phyloP scores from a whole-genome alignment of 1,139 yeast genomes.

The Blastobotrys proliferans region DNA sequence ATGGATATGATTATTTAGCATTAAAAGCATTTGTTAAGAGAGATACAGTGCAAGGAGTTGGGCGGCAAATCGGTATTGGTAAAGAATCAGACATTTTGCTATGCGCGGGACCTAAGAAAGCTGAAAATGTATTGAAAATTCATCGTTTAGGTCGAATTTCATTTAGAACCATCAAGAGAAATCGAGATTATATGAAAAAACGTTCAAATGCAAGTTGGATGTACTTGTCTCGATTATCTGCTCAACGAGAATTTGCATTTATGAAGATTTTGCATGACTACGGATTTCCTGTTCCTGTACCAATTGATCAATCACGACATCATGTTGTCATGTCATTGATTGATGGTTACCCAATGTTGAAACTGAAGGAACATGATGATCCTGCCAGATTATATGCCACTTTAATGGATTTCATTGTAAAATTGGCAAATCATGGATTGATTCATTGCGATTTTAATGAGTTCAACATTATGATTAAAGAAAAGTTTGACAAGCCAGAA shows the following conservation, averaged over 20 bases:
- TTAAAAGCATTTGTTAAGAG: constrained; percentile 72
- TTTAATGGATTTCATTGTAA: constrained; percentile 80
- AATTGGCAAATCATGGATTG: constrained; percentile 79
- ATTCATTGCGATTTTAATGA: constrained; percentile 98
- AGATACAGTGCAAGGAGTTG: constrained; percentile 71
- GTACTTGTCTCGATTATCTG: constrained; percentile 85
- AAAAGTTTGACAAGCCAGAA: constrained; percentile 53
- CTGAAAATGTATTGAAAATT: constrained; percentile 51
- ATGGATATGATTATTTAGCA: constrained; percentile 90
- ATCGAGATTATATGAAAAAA: constrained; percentile 81
- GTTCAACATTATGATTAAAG: constrained; percentile 84
- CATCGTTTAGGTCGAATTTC: constrained; percentile 94
- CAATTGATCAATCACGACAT: constrained; percentile 87
- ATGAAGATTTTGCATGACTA: constrained; percentile 70
- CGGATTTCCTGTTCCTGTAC: constrained; percentile 83
- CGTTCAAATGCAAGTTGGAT: constrained; percentile 79
- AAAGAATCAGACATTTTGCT: constrained; percentile 94
- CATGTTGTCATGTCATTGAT: constrained; percentile 90
- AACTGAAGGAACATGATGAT: constrained; percentile 62
- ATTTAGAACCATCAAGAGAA: constrained; percentile 85
- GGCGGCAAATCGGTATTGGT: constrained; percentile 91
- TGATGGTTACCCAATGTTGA: constrained; percentile 86
- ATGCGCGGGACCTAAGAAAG: constrained; percentile 53
- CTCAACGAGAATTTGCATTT: constrained; percentile 85
- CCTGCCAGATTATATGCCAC: constrained; percentile 72